Evolutionary conservation across 768 basidiomycete genomes (phyloP), one percentile per base, ranked within the genome.

Genomic region (Podaxis sp.): DNA sequence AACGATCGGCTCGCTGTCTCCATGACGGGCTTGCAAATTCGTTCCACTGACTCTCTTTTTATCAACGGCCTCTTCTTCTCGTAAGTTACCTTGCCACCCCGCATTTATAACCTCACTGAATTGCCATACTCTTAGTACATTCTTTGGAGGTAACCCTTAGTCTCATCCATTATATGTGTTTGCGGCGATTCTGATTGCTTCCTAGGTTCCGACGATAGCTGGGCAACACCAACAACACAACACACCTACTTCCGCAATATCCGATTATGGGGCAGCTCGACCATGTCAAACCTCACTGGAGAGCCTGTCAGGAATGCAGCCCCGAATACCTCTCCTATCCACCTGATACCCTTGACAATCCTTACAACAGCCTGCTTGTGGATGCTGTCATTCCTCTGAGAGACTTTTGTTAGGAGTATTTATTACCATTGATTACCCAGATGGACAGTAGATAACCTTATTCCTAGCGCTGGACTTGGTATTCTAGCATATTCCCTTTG

Each of bases 241-340:
- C 84, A 89, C 68, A 87, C 88, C 0, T 94, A 90, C 72, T 95
- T 84, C 79, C 86, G 90, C 65, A 89, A 93, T 72, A 79, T 95
- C 59, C 78, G 79, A 52, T 73, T 92, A 39, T 92, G 83, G 80
- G 88, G 82, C 22, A 79, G 84, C 63, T 79, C 77, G 0, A 65
- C 75, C 4, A 70, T 84, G 2, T 87, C 87, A 2, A 85, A 76
- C 39, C 72, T 82, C 26, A 76, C 77, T 24, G 80, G 80, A 1
- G 52, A 69, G 33, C 49, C 61, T 3, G 75, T 75, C 48, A 68
- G 61, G 24, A 76, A 66, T 51, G 64, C 70, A 2, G 73, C 72
- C 28, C 63, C 64, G 19, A 5, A 51, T 22, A 56, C 36, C 28
- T 39, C 61, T 7, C 30, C 54, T 12, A 40, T n/a, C n/a, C 44